Evolutionary conservation across 2,329 filamentous ascomycete species (phyloP).

Genomic region (Aspergillus tubingensis): DNA sequence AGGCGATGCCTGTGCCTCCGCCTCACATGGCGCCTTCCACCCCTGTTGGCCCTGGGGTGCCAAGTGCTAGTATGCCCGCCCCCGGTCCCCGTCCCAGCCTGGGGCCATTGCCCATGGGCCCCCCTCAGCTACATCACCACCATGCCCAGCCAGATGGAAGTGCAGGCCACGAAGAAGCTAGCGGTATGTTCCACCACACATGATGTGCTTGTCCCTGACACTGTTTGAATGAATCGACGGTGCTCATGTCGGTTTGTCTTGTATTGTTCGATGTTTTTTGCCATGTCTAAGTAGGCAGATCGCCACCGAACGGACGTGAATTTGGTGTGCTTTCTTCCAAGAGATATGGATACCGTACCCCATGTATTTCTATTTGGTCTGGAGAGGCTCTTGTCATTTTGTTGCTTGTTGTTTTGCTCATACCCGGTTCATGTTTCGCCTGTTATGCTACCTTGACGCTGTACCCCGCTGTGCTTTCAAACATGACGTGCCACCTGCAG

Average conservation of each 20-base stretch:
- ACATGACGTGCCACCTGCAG: constrained; percentile 22
- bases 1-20: constrained; percentile 65
- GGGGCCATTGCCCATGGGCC: constrained; percentile 69
- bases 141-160: constrained; percentile 69
- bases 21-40: constrained; percentile 66
- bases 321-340: constrained; percentile 3
- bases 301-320: constrained; percentile 3
- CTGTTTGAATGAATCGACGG: constrained; percentile 8
- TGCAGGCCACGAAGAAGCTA: constrained; percentile 68
- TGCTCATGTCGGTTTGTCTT: constrained; percentile 19
- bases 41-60: constrained; percentile 64
- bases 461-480: constrained; percentile 17
- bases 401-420: constrained; percentile 2
- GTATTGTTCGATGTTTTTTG: constrained; percentile 12
- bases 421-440: constrained; percentile 7
- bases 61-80: constrained; percentile 61
- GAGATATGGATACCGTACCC: constrained; percentile 7
- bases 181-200: constrained; percentile 98
- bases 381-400: constrained; percentile 8
- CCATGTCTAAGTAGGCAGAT: constrained; percentile 8
- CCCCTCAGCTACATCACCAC: constrained; percentile 71
- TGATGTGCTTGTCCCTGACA: constrained; percentile 51
- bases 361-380: constrained; percentile 18
- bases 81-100: constrained; percentile 35
- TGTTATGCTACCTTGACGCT: constrained; percentile 21